phyloP scores from a whole-genome alignment of 2,329 filamentous ascomycete genomes.

The Phyllosticta citribraziliensis region DNA sequence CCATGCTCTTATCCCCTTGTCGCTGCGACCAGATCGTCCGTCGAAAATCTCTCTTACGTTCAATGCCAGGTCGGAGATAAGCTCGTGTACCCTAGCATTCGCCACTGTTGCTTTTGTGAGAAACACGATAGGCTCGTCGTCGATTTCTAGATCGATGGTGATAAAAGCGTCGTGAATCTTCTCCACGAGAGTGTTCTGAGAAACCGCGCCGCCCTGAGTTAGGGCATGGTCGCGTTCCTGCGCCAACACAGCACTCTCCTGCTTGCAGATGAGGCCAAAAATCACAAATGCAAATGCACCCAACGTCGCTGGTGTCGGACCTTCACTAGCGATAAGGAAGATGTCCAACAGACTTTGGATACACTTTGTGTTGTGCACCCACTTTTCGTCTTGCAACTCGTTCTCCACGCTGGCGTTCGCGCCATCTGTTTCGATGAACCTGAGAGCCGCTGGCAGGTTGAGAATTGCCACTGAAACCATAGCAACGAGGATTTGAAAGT shows the following conservation, averaged over 20 bases:
- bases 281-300: constrained; percentile 75
- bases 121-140: not conserved
- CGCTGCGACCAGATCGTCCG: not conserved
- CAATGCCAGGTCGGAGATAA: not conserved
- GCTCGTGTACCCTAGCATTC: not conserved
- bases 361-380: constrained; percentile 59
- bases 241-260: constrained; percentile 14
- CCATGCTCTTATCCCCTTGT: not conserved
- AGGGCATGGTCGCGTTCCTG: constrained; percentile 21
- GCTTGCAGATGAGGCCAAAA: constrained; percentile 32
- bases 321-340: constrained; percentile 51
- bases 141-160: constrained; percentile 7
- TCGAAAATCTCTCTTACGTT: not conserved
- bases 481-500: constrained; percentile 60
- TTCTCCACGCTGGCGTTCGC: not conserved
- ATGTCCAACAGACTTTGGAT: constrained; percentile 64
- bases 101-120: constrained; percentile 1
- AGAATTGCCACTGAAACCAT: constrained; percentile 64
- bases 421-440: constrained; percentile 36
- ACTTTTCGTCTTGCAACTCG: constrained; percentile 30
- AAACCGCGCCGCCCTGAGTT: constrained; percentile 3
- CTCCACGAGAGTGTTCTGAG: not conserved
- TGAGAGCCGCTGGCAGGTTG: constrained; percentile 53
- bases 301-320: constrained; percentile 56
- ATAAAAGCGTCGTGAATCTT: constrained; percentile 4